These are phyloP conservation scores for Podosphaera fusca DNA, from an alignment of 2,329 filamentous ascomycete genomes.

Conservation along the genomic window DNA sequence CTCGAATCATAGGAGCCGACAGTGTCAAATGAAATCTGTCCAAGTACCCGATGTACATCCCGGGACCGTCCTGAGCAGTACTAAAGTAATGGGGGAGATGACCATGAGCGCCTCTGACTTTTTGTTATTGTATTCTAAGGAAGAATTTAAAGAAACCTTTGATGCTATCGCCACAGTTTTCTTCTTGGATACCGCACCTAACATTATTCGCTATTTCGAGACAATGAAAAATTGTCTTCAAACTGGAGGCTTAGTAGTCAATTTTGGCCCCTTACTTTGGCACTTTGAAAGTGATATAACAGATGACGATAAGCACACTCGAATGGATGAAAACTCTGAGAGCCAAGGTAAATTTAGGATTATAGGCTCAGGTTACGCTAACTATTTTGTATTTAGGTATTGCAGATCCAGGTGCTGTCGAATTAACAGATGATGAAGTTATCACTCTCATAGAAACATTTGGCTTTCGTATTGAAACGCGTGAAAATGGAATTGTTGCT, in stretches of 20 bases:
- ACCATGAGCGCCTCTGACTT: slow-evolving; percentile 89
- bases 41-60: slow-evolving; percentile 64
- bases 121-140: slow-evolving; percentile 54
- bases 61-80: slow-evolving; percentile 25
- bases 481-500: slow-evolving; percentile 35
- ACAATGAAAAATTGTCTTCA: slow-evolving; percentile 58
- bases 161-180: slow-evolving; percentile 78
- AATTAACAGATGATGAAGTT: slow-evolving; percentile 78
- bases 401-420: slow-evolving; percentile 71
- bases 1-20: slow-evolving; percentile 56
- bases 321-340: slow-evolving; percentile 19
- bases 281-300: slow-evolving; percentile 66
- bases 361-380: neutral
- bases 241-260: slow-evolving; percentile 62
- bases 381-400: slow-evolving; percentile 31
- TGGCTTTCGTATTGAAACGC: slow-evolving; percentile 52
- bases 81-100: slow-evolving; percentile 37
- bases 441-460: slow-evolving; percentile 46
- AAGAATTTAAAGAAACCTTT: slow-evolving; percentile 37
- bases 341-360: neutral
- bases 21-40: slow-evolving; percentile 53
- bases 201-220: slow-evolving; percentile 73
- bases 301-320: slow-evolving; percentile 24
- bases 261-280: slow-evolving; percentile 80
- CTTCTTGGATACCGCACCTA: slow-evolving; percentile 92